These are phyloP conservation scores for Xylariaceae sp. DNA, from an alignment of 2,329 filamentous ascomycete species.

Conservation along the genomic window DNA sequence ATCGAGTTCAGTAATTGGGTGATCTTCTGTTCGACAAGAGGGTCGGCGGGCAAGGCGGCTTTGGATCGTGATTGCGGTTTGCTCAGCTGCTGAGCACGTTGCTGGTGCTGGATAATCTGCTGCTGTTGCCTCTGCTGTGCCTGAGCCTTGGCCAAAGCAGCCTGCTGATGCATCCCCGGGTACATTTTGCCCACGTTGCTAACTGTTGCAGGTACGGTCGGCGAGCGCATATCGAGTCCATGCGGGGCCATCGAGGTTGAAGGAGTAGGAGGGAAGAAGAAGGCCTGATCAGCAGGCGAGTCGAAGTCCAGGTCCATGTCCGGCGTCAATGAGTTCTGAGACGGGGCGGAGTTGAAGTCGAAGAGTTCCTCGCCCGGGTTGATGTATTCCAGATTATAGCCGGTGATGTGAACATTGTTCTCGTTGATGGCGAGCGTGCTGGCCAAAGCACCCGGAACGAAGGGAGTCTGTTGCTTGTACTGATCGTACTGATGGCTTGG, in stretches of 20 bases:
- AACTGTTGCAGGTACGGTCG: constrained; percentile 48
- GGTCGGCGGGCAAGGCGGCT: constrained; percentile 56
- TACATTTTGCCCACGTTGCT: constrained; percentile 71
- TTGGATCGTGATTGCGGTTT: constrained; percentile 44
- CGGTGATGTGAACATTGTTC: constrained; percentile 50
- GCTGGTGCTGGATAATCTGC: constrained; percentile 37
- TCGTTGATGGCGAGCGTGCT: constrained; percentile 78
- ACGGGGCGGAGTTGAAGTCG: constrained; percentile 69
- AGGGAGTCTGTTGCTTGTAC: constrained; percentile 92
- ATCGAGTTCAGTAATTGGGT: constrained; percentile 90
- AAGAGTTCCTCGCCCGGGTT: constrained; percentile 64
- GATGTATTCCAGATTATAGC: constrained; percentile 53
- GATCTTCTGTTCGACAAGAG: constrained; percentile 86
- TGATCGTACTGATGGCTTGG: constrained; percentile 94
- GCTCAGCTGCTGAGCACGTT: constrained; percentile 36
- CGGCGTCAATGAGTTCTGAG: constrained; percentile 55
- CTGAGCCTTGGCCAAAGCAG: constrained; percentile 71
- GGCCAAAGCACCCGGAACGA: constrained; percentile 79
- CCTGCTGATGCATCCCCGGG: constrained; percentile 90
- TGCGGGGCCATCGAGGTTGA: constrained; percentile 64
- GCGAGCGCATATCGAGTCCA: constrained; percentile 58
- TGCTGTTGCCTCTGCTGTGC: constrained; percentile 64
- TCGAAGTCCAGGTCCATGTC: constrained; percentile 71
- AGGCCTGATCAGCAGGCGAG: constrained; percentile 54
- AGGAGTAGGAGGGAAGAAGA: constrained; percentile 57